Evolutionary conservation across 1,284 basidiomycete genomes (phyloP), one percentile per base, ranked within the genome.

Genomic region (Sanghuangporus baumii): DNA sequence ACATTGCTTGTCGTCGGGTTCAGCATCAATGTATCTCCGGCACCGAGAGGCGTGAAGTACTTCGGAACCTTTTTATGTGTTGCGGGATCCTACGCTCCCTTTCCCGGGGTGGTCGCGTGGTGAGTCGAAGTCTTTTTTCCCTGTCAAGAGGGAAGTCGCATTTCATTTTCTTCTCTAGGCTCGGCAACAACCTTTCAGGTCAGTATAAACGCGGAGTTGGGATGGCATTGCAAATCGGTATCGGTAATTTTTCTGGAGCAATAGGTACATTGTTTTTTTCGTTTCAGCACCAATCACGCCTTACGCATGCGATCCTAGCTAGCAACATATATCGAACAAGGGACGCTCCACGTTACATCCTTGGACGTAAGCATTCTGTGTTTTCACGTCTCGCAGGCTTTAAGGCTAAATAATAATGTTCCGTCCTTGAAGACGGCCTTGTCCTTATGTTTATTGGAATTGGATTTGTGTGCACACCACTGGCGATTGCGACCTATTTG

Each of bases 81-180:
- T 12, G 75, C 77, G 0, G 87, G 87, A 16, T 76, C 77, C 50
- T 89, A 89, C 66, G 80, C 81, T 3, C 76, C 80, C 0, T 81
- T 86, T 70, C 87, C 87, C 3, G 85, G 85, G 12, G 74, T 87
- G 4, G 78, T 89, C 11, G 79, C 85, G 18, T 91, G 89, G 88
- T 87, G 61, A 3, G 78, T 67, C 18, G 12, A 6, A n/a, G 14
- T 7, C 8, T 4, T 41, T 46, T 6, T 7, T 16, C 7, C 43
- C 16, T 11, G 16, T 46, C 6, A 18, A n/a, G 20, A 46, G 7
- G 5, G 16, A n/a, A 14, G 11, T 18, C 2, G 16, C 8, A 46
- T 46, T 3, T 6, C 43, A 4, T 18, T 31, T 31, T 31, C 26
- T 18, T 7, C 14, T 18, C 14, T 34, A 54, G 83, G 84, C 71